Evolutionary conservation across 2,329 filamentous ascomycete genomes (phyloP), one percentile per base, ranked within the genome.

Genomic region (Pseudocercospora eumusae): DNA sequence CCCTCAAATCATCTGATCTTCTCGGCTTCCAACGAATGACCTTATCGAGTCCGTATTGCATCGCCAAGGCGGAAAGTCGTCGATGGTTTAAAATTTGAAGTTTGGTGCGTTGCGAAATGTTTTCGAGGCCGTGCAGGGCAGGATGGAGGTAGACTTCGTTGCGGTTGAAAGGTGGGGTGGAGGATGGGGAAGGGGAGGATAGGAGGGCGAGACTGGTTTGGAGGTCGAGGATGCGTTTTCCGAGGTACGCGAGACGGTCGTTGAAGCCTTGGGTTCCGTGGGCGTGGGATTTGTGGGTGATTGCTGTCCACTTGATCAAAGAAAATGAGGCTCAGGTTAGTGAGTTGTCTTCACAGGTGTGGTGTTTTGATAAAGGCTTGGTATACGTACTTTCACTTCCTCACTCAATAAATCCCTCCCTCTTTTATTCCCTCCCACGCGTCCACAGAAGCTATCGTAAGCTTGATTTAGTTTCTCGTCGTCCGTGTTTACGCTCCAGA

Each of bases 231-330:
- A 88, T 84, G 44, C 86, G 81, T 75, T 86, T 86, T 62, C 88
- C 93, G 58, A 96, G 81, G 73, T 91, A 92, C n/a, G 92, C 91
- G 76, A 99, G 81, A 65, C 91, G 86, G 73, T 97, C 93, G 76
- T 99, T 99, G 80, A 93, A 96, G 0, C 93, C 93, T 81, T 93
- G 88, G 73, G 92, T 84, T 57, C 93, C 95, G 74, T 98, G 92
- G 75, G 99, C 93, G 74, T 96, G 98, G 78, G 92, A 97, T 85
- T 98, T 98, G 78, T 98, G 95, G 68, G 95, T 99, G 60, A 99
- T 86, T 28, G 93, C 93, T 72, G 98, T 81, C 95, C 95, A 99
- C 80, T 74, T n/a, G n/a, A 61, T 57, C 6, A 31, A 25, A 33
- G 36, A 1, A 25, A 3, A 40, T 20, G 23, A n/a, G n/a, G n/a